Percentiles rank a stretch among this genome's conserved stretches.
These are phyloP conservation scores for Metschnikowia arizonensis DNA, from an alignment of 805 yeast genomes.

Conservation along the genomic window DNA sequence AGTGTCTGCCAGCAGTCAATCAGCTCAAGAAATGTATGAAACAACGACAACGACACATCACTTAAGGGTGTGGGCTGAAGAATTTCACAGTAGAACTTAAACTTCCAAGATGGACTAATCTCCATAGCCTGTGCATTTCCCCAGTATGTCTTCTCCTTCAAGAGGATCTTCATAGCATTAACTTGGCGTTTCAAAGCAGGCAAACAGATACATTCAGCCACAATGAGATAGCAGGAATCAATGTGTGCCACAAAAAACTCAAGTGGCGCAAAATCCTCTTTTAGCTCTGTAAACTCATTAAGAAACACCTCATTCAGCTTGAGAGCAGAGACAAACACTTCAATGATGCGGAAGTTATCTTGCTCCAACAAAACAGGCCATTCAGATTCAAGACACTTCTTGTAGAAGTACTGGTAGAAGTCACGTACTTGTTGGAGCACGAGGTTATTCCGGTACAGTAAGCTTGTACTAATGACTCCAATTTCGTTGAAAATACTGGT, in stretches of 20 bases:
- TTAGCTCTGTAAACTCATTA: conserved; percentile 8
- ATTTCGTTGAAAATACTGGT: conserved; percentile 8
- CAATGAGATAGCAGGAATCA: conserved; percentile 1
- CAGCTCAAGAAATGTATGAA: conserved; percentile 11
- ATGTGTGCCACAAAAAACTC: conserved; percentile 8
- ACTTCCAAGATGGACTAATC: conserved; percentile 11
- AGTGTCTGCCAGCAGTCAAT: conserved; percentile 12
- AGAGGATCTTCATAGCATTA: neutral
- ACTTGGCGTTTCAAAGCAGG: neutral
- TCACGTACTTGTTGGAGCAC: conserved; percentile 9
- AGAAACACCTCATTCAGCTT: conserved; percentile 7
- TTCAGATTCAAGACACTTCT: neutral
- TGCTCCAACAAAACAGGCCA: conserved; percentile 6
- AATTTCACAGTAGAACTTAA: conserved; percentile 10
- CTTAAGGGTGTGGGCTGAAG: conserved; percentile 7
- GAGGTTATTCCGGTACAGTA: conserved; percentile 10
- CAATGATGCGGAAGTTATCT: conserved; percentile 7
- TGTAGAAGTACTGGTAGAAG: conserved; percentile 11
- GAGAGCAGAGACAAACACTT: conserved; percentile 6
- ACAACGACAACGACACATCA: conserved; percentile 8
- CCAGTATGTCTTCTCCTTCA: neutral
- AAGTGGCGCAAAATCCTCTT: conserved; percentile 9
- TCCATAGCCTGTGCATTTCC: conserved; percentile 5
- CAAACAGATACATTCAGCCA: conserved; percentile 5
- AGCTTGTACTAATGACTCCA: conserved; percentile 9